A percentile compares a stretch with the other conserved stretches of the same genome.
These are phyloP conservation scores for Hypoxylon sp. DNA, from an alignment of 2,329 filamentous ascomycete species.

Conservation along the genomic window DNA sequence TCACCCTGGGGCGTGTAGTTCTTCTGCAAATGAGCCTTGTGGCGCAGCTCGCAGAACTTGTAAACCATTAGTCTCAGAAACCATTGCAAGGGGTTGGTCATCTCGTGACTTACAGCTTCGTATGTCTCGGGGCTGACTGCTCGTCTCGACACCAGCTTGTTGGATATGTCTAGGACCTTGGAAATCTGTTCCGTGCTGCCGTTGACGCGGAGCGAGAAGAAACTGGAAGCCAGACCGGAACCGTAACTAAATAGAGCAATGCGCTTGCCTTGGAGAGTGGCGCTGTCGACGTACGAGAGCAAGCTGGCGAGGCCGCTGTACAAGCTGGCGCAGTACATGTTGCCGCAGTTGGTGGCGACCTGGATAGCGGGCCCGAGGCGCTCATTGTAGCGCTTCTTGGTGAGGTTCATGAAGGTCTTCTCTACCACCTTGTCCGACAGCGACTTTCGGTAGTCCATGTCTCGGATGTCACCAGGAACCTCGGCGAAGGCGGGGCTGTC, in stretches of 20 bases:
- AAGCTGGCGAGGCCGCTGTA: conserved; percentile 79
- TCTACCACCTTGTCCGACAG: conserved; percentile 82
- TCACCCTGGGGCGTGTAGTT: conserved; percentile 75
- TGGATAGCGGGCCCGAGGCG: conserved; percentile 77
- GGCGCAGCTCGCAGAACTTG: conserved; percentile 80
- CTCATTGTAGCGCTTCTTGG: conserved; percentile 85
- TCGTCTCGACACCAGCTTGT: conserved; percentile 70
- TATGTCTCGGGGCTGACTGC: conserved; percentile 75
- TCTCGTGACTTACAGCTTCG: conserved; percentile 68
- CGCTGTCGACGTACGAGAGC: conserved; percentile 68
- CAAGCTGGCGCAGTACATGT: conserved; percentile 75
- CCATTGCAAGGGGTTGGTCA: not conserved
- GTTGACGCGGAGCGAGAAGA: conserved; percentile 76
- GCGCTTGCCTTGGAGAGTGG: conserved; percentile 73
- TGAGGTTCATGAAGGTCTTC: conserved; percentile 84
- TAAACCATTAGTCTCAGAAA: conserved; percentile 34
- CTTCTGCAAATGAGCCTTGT: conserved; percentile 85
- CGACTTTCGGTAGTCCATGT: conserved; percentile 81
- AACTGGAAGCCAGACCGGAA: conserved; percentile 75
- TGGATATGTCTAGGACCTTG: conserved; percentile 73
- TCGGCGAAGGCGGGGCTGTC: conserved; percentile 73
- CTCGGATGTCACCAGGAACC: conserved; percentile 77
- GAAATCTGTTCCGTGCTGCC: conserved; percentile 74
- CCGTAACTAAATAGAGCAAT: conserved; percentile 82
- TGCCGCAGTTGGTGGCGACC: conserved; percentile 78